Conservation (phyloP, 148 eudicot species). For the Rhododendron vialii region DNA sequence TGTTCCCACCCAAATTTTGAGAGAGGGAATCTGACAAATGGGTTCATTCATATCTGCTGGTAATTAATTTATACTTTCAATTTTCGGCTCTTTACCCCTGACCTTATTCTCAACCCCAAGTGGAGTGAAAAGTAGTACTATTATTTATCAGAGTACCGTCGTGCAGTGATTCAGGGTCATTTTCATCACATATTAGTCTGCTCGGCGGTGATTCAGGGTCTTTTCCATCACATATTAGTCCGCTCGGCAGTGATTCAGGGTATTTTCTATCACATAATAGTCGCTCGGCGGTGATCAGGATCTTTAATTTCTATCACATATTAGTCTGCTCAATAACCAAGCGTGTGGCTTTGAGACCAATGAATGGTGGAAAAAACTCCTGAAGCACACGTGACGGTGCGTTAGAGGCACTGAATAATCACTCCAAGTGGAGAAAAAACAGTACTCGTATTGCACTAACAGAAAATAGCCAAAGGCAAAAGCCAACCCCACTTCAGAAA, state of each 20-base stretch:
- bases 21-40: slow-evolving; percentile 6
- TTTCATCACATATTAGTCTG: neutral
- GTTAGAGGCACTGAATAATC: too few species aligned
- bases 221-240: too few species aligned
- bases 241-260: too few species aligned
- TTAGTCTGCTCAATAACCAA: neutral
- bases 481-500: neutral
- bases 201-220: too few species aligned
- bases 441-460: neutral
- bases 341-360: neutral
- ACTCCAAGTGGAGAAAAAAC: neutral
- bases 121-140: neutral
- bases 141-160: too few species aligned
- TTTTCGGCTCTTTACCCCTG: neutral
- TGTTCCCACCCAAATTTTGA: slow-evolving; percentile 20
- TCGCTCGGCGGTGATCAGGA: too few species aligned
- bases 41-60: neutral
- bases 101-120: neutral
- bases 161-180: neutral
- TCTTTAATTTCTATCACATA: too few species aligned
- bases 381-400: too few species aligned
- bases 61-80: neutral
- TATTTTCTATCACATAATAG: too few species aligned
- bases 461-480: neutral
- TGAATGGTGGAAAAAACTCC: neutral